These are phyloP conservation scores for Puccinia polysora DNA, from an alignment of 1,284 basidiomycete species.

Conservation along the genomic window DNA sequence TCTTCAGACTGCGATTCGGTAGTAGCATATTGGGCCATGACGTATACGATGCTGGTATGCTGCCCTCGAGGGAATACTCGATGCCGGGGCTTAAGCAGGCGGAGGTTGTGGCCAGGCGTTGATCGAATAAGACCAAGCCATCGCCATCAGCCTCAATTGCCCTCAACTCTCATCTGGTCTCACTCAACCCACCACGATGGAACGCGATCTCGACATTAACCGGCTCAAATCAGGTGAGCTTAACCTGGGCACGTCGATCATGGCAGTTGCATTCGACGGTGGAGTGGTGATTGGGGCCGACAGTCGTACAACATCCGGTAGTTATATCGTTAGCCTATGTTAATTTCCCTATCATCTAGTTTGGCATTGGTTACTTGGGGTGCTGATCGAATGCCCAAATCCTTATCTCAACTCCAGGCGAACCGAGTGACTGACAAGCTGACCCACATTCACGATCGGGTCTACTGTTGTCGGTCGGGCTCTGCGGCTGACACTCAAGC, in stretches of 20 bases:
- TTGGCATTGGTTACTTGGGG: background rate
- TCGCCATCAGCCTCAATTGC: too few relatives aligned
- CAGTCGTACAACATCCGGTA: constrained; percentile 91
- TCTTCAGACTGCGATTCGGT: too few relatives aligned
- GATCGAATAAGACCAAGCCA: too few relatives aligned
- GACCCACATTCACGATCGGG: constrained; percentile 91
- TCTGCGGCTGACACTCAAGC: constrained; percentile 96
- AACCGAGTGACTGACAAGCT: constrained; percentile 99
- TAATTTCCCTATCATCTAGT: background rate
- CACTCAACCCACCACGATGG: constrained; percentile 49
- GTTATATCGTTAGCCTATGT: constrained; percentile 73
- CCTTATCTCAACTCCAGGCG: constrained; percentile 60
- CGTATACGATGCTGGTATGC: too few relatives aligned
- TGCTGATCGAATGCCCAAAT: background rate
- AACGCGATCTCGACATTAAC: constrained; percentile 33
- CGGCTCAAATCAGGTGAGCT: constrained; percentile 36
- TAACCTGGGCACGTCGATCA: constrained; percentile 82
- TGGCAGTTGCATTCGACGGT: constrained; percentile 94
- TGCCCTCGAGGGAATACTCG: too few relatives aligned
- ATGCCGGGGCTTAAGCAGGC: too few relatives aligned
- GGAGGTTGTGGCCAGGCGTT: too few relatives aligned
- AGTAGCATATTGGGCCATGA: too few relatives aligned
- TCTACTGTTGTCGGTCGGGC: constrained; percentile 98
- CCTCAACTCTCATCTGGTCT: constrained; percentile 88
- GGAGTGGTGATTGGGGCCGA: constrained; percentile 97